These are phyloP conservation scores for Pythium myriotylum DNA, from an alignment of 352 stramenopile species.

Conservation along the genomic window DNA sequence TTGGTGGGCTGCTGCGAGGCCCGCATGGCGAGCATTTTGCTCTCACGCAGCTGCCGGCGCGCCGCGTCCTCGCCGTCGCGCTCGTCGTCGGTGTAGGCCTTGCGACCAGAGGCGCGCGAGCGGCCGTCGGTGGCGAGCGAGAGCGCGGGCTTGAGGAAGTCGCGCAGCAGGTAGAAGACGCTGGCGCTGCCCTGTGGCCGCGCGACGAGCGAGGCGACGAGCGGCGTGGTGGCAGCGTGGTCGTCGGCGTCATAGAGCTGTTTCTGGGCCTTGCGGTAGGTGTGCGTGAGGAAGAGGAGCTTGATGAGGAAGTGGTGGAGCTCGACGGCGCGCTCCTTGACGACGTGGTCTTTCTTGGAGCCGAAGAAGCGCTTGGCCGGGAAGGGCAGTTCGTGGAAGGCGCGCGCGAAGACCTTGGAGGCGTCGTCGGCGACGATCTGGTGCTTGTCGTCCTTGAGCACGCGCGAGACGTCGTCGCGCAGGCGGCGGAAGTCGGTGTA, in stretches of 20 bases:
- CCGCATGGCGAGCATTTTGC: conserved; percentile 70
- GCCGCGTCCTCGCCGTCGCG: conserved; percentile 29
- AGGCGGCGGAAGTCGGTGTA: conserved; percentile 78
- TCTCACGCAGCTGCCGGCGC: conserved; percentile 58
- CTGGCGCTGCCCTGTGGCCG: conserved; percentile 54
- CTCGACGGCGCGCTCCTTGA: conserved; percentile 72
- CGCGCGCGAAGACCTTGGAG: conserved; percentile 43
- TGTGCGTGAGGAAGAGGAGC: conserved; percentile 71
- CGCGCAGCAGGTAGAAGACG: conserved; percentile 66
- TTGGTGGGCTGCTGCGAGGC: conserved; percentile 26
- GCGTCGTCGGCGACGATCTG: conserved; percentile 51
- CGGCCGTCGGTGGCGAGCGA: conserved; percentile 22
- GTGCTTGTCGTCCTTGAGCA: conserved; percentile 61
- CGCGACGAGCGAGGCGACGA: conserved; percentile 37
- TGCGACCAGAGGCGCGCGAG: background rate
- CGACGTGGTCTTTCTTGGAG: conserved; percentile 65
- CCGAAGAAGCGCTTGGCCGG: conserved; percentile 69
- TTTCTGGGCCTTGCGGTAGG: conserved; percentile 77
- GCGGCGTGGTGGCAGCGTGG: conserved; percentile 20
- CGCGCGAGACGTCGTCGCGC: conserved; percentile 62
- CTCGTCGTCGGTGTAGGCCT: conserved; percentile 26
- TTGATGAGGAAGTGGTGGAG: conserved; percentile 80
- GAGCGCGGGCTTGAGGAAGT: conserved; percentile 68
- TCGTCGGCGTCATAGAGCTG: conserved; percentile 40
- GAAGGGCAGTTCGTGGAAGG: conserved; percentile 48